phyloP scores from a whole-genome alignment of 805 yeast species.

The Suhomyces pyralidae region DNA sequence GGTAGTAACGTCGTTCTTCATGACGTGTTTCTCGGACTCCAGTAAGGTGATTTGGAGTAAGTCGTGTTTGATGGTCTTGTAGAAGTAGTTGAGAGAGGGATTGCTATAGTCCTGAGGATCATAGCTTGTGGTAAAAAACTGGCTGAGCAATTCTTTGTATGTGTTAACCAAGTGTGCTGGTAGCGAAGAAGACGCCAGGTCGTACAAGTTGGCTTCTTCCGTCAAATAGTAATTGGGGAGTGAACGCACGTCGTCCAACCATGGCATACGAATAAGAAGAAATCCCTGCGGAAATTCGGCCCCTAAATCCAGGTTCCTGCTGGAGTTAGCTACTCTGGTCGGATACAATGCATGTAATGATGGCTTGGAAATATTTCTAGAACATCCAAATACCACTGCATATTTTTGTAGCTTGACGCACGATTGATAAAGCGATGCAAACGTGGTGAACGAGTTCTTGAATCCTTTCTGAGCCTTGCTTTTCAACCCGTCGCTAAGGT shows the following conservation, averaged over 20 bases:
- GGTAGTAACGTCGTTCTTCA: slow-evolving; percentile 20
- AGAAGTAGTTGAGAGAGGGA: slow-evolving; percentile 68
- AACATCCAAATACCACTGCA: slow-evolving; percentile 73
- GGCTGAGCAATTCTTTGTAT: slow-evolving; percentile 28
- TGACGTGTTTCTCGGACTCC: slow-evolving; percentile 12
- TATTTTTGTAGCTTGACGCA: slow-evolving; percentile 50
- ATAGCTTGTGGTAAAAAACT: slow-evolving; percentile 47
- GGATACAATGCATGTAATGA: slow-evolving; percentile 59
- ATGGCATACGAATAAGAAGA: slow-evolving; percentile 66
- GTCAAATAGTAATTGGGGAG: slow-evolving; percentile 46
- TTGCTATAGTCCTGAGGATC: slow-evolving; percentile 57
- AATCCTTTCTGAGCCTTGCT: slow-evolving; percentile 31
- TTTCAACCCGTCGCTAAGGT: slow-evolving; percentile 42
- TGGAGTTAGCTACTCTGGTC: slow-evolving; percentile 28
- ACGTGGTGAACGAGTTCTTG: slow-evolving; percentile 62
- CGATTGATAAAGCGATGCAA: slow-evolving; percentile 64
- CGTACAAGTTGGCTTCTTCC: slow-evolving; percentile 8
- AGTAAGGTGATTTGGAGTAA: slow-evolving; percentile 48
- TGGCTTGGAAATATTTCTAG: slow-evolving; percentile 54
- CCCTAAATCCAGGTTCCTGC: slow-evolving; percentile 11
- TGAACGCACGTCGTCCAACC: slow-evolving; percentile 68
- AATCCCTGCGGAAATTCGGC: slow-evolving; percentile 65
- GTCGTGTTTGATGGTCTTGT: slow-evolving; percentile 59
- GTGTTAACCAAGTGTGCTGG: slow-evolving; percentile 18
- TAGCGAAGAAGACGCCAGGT: slow-evolving; percentile 16